Conservation (phyloP, 2,329 filamentous ascomycete genomes). For the Lecanicillium sp. region DNA sequence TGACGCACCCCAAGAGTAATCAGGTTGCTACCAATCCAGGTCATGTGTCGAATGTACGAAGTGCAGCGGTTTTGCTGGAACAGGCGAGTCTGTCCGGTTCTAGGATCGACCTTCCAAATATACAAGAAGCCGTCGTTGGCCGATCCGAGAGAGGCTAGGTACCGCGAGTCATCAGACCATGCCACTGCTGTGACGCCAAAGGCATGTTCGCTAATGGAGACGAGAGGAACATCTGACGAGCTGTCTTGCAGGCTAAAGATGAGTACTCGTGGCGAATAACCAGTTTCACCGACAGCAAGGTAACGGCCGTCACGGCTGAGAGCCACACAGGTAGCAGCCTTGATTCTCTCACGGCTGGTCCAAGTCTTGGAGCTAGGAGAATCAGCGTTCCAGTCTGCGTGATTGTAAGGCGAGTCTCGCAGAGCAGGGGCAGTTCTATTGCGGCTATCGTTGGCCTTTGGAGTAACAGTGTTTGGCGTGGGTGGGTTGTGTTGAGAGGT, state of each 20-base stretch:
- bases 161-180: slow-evolving; percentile 81
- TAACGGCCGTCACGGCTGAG: slow-evolving; percentile 82
- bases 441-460: slow-evolving; percentile 56
- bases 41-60: slow-evolving; percentile 74
- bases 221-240: slow-evolving; percentile 72
- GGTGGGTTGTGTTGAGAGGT: slow-evolving; percentile 42
- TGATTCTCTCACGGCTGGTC: slow-evolving; percentile 86
- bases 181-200: slow-evolving; percentile 83
- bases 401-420: slow-evolving; percentile 39
- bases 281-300: slow-evolving; percentile 89
- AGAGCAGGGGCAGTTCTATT: slow-evolving; percentile 41
- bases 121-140: slow-evolving; percentile 92
- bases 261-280: slow-evolving; percentile 83
- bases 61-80: slow-evolving; percentile 89
- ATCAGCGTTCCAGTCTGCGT: slow-evolving; percentile 48
- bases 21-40: slow-evolving; percentile 79
- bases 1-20: slow-evolving; percentile 86
- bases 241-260: slow-evolving; percentile 79
- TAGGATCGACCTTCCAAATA: slow-evolving; percentile 80
- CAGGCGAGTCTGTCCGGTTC: slow-evolving; percentile 69
- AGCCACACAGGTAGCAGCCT: slow-evolving; percentile 84
- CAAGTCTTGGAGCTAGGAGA: slow-evolving; percentile 61
- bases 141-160: slow-evolving; percentile 78
- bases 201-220: slow-evolving; percentile 80
- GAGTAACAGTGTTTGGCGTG: slow-evolving; percentile 42